Percentiles rank a stretch among this genome's conserved stretches.
phyloP scores from a whole-genome alignment of 352 stramenopile genomes.

The Blastocystis sp. region DNA sequence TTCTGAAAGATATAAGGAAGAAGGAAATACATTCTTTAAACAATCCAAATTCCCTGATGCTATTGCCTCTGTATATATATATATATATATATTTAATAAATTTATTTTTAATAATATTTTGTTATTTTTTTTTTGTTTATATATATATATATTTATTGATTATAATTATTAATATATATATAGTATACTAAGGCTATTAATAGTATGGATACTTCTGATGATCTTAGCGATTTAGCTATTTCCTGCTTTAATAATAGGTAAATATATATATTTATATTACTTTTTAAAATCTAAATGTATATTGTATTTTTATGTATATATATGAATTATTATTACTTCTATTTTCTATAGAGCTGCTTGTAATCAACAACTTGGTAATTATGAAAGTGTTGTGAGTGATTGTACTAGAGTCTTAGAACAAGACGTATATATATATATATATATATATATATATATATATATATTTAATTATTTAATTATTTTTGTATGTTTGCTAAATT shows the following conservation, averaged over 20 bases:
- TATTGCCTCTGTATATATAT: slow-evolving; percentile 45
- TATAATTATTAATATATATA: slow-evolving; percentile 17
- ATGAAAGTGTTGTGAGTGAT: slow-evolving; percentile 60
- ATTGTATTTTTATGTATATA: too few relatives aligned
- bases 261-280: too few relatives aligned
- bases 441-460: slow-evolving; percentile 5
- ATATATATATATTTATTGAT: too few relatives aligned
- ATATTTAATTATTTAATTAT: too few relatives aligned
- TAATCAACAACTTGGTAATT: slow-evolving; percentile 69
- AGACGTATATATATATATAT: slow-evolving; percentile 41
- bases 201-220: slow-evolving; percentile 46
- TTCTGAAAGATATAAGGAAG: slow-evolving; percentile 59
- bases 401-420: slow-evolving; percentile 63
- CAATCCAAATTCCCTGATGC: slow-evolving; percentile 56
- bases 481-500: too few relatives aligned
- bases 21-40: slow-evolving; percentile 70
- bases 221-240: slow-evolving; percentile 50
- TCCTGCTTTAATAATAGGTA: slow-evolving; percentile 71
- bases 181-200: slow-evolving; percentile 61
- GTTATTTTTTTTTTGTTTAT: too few relatives aligned
- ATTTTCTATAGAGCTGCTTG: slow-evolving; percentile 63
- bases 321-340: too few relatives aligned
- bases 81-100: not conserved
- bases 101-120: too few relatives aligned
- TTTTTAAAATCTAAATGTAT: too few relatives aligned